A percentile compares a stretch with the other conserved stretches of the same genome.
Evolutionary conservation across 208 protist species (phyloP).

Genomic region (Balamuthia mandrillaris): DNA sequence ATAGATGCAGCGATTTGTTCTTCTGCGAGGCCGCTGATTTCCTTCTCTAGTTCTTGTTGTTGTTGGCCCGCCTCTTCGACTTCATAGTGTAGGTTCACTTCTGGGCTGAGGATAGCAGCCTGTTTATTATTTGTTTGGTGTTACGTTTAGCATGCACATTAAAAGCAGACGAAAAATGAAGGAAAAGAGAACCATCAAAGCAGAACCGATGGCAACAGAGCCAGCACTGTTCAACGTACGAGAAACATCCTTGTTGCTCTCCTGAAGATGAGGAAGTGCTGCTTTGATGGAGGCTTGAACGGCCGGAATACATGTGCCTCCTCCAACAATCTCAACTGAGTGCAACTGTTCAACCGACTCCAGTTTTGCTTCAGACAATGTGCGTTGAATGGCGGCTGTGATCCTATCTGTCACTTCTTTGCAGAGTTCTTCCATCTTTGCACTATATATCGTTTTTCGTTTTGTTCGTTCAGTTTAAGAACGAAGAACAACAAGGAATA

Average conservation of each 20-base stretch:
- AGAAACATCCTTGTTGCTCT: too few relatives aligned
- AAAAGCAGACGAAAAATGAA: background rate
- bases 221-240: background rate
- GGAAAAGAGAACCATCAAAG: background rate
- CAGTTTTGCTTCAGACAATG: background rate
- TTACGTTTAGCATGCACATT: too few relatives aligned
- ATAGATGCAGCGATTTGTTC: background rate
- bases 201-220: constrained; percentile 16
- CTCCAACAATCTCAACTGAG: constrained; percentile 6
- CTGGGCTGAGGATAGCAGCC: constrained; percentile 5
- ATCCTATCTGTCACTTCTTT: background rate
- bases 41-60: background rate
- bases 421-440: constrained; percentile 22
- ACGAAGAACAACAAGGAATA: background rate
- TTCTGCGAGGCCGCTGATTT: background rate
- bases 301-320: background rate
- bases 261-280: background rate
- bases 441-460: background rate
- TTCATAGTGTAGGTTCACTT: background rate
- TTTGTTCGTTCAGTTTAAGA: background rate
- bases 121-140: background rate
- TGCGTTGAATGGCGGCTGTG: background rate
- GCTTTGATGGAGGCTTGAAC: background rate
- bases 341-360: background rate
- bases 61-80: background rate